A percentile compares a stretch with the other conserved stretches of the same genome.
Evolutionary conservation across 768 basidiomycete species (phyloP).

Genomic region (Leccinum sublutescens): DNA sequence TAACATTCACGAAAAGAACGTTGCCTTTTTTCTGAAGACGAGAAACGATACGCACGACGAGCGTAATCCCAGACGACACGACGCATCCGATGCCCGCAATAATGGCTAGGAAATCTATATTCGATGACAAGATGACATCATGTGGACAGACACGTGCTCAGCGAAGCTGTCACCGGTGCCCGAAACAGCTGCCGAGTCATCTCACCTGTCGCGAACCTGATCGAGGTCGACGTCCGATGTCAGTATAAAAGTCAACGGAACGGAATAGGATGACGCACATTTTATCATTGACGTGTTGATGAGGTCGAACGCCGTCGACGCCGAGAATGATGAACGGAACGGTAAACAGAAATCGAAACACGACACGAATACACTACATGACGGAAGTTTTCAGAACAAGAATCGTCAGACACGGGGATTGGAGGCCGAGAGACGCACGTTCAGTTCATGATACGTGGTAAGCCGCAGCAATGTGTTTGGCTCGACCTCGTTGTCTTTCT

Average conservation of each 20-base stretch:
- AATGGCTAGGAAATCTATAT: slow-evolving; percentile 57
- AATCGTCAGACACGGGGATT: background rate
- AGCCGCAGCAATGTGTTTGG: slow-evolving; percentile 63
- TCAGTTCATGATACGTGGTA: slow-evolving; percentile 79
- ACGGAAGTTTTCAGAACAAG: background rate
- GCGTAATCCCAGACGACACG: slow-evolving; percentile 71
- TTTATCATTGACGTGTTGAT: slow-evolving; percentile 19
- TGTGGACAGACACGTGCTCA: background rate
- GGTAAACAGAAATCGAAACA: slow-evolving; percentile 73
- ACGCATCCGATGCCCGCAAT: slow-evolving; percentile 57
- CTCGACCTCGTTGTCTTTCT: slow-evolving; percentile 67
- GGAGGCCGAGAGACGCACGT: slow-evolving; percentile 50
- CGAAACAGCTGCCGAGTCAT: background rate
- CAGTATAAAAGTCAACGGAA: background rate
- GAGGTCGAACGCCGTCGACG: slow-evolving; percentile 62
- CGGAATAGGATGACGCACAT: background rate
- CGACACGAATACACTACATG: slow-evolving; percentile 60
- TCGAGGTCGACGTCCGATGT: background rate
- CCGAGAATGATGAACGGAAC: slow-evolving; percentile 65
- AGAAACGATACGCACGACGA: slow-evolving; percentile 48
- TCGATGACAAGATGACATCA: no score
- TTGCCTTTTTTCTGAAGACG: background rate
- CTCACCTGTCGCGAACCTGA: slow-evolving; percentile 30
- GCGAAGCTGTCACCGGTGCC: background rate
- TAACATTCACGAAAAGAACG: background rate